These are phyloP conservation scores for Pueraria montana DNA, from an alignment of 306 rosid species.

Conservation along the genomic window DNA sequence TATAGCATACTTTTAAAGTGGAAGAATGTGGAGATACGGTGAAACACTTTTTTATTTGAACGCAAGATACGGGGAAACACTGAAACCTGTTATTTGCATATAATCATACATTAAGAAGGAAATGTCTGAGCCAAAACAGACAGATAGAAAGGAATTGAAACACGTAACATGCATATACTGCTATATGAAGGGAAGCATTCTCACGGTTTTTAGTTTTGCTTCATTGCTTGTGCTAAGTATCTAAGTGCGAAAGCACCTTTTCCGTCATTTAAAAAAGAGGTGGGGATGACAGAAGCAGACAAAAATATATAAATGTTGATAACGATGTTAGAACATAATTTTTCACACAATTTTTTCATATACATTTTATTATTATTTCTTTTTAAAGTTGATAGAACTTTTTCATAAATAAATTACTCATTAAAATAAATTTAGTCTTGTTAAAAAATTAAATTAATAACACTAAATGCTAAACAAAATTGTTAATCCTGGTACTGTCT, in stretches of 20 bases:
- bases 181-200: neutral
- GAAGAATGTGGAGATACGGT: neutral
- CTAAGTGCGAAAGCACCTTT: neutral
- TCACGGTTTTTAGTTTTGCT: neutral
- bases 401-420: neutral
- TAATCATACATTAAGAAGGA: neutral
- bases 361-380: neutral
- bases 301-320: neutral
- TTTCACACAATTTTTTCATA: neutral
- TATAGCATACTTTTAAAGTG: neutral
- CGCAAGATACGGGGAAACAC: too few relatives aligned
- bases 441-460: too few relatives aligned
- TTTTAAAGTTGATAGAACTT: neutral
- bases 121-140: neutral
- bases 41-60: too few relatives aligned
- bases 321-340: neutral
- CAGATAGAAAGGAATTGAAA: neutral
- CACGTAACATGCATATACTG: slow-evolving; percentile 1
- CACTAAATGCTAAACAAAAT: too few relatives aligned
- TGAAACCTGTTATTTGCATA: neutral
- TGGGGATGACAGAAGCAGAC: neutral
- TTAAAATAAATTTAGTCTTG: neutral
- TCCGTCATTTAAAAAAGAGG: neutral
- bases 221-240: neutral
- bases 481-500: too few relatives aligned